Evolutionary conservation across 306 rosid species (phyloP).

Genomic region (Sicyos baderoa): DNA sequence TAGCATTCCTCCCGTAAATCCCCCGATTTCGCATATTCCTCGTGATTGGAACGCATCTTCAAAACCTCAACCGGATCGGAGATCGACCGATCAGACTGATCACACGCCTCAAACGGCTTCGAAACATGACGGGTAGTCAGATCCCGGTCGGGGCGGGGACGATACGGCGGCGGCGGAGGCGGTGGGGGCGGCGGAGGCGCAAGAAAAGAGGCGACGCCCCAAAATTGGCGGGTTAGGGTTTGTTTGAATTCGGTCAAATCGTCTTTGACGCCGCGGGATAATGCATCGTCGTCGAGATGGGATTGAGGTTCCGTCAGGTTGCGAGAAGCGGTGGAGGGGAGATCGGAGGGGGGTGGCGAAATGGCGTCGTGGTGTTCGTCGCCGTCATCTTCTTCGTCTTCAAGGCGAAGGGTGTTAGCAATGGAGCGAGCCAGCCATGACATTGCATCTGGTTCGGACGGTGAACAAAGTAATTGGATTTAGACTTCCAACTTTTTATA

Average conservation of each 20-base stretch:
- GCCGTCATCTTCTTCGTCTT: slow-evolving; percentile 33
- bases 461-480: not conserved
- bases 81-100: slow-evolving; percentile 17
- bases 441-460: slow-evolving; percentile 29
- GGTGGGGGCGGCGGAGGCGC: slow-evolving; percentile 61
- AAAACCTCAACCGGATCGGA: slow-evolving; percentile 21
- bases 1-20: slow-evolving; percentile 24
- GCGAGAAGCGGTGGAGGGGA: slow-evolving; percentile 22
- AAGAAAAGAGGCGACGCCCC: slow-evolving; percentile 85
- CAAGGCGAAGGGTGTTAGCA: slow-evolving; percentile 59
- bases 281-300: slow-evolving; percentile 28
- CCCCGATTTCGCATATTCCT: slow-evolving; percentile 17
- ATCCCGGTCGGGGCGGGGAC: not conserved
- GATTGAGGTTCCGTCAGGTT: slow-evolving; percentile 22
- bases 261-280: slow-evolving; percentile 62
- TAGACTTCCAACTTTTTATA: no score
- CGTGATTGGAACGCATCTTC: slow-evolving; percentile 22
- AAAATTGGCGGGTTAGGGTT: slow-evolving; percentile 75
- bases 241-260: slow-evolving; percentile 70
- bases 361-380: slow-evolving; percentile 31
- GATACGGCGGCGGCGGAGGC: slow-evolving; percentile 17
- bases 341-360: slow-evolving; percentile 12
- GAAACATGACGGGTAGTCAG: slow-evolving; percentile 17
- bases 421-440: slow-evolving; percentile 87
- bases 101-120: slow-evolving; percentile 24